A percentile compares a stretch with the other conserved stretches of the same genome.
phyloP scores from a whole-genome alignment of 768 basidiomycete species.

The Cystoderma amianthinum region DNA sequence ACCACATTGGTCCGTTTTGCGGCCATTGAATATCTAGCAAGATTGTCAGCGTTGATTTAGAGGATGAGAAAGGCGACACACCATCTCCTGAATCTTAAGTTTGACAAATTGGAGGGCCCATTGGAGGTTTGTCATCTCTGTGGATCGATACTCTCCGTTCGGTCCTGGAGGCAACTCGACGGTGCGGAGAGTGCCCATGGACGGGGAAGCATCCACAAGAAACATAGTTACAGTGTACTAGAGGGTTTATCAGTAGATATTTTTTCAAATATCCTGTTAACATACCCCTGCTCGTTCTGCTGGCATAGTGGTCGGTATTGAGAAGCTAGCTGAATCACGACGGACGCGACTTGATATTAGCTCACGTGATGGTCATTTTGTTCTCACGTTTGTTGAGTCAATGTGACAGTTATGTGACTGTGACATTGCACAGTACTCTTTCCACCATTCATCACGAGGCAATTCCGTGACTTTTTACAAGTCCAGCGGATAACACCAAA shows the following conservation, averaged over 20 bases:
- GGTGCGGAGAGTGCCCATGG: conserved; percentile 66
- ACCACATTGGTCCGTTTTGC: conserved; percentile 95
- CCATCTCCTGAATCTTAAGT: conserved; percentile 90
- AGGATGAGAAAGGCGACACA: conserved; percentile 21
- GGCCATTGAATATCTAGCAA: conserved; percentile 75
- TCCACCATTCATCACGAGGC: conserved; percentile 24
- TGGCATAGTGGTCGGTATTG: conserved; percentile 43
- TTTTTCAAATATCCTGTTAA: too few relatives aligned
- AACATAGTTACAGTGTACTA: conserved; percentile 88
- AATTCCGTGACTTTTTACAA: conserved; percentile 20
- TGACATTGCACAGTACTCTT: conserved; percentile 18
- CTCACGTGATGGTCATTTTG: conserved; percentile 20
- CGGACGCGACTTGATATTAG: conserved; percentile 26
- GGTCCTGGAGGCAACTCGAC: conserved; percentile 50
- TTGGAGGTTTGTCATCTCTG: conserved; percentile 72
- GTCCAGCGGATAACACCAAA: background rate
- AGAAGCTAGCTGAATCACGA: background rate
- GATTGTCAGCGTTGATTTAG: too few relatives aligned
- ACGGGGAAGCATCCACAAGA: conserved; percentile 79
- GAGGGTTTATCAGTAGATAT: too few relatives aligned
- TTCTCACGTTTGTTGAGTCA: conserved; percentile 9
- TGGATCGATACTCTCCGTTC: conserved; percentile 39
- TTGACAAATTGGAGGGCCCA: conserved; percentile 84
- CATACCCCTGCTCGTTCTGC: conserved; percentile 76
- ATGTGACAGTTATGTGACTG: conserved; percentile 11